Evolutionary conservation across 257 asterid genomes (phyloP).

Genomic region (Paulownia fortunei): DNA sequence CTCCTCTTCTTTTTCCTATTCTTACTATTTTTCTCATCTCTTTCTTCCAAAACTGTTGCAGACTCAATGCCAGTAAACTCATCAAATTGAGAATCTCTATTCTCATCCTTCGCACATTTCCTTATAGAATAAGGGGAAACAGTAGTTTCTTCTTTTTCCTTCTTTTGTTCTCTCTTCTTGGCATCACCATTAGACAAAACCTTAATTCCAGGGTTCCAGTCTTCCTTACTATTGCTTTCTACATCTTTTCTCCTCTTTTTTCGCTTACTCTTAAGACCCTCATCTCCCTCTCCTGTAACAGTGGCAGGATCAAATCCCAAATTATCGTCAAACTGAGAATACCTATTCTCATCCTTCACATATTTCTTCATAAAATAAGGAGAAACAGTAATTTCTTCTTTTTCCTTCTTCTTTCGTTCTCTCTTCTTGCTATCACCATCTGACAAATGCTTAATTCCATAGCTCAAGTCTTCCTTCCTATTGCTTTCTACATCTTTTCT

Average conservation of each 20-base stretch:
- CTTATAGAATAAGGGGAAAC: slow-evolving; percentile 20
- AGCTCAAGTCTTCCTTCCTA: background rate
- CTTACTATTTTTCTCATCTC: background rate
- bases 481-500: slow-evolving; percentile 17
- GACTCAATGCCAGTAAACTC: background rate
- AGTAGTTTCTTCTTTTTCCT: slow-evolving; percentile 1
- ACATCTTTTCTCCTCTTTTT: background rate
- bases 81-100: background rate
- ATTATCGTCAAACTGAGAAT: background rate
- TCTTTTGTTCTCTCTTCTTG: slow-evolving; percentile 5
- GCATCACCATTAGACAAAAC: background rate
- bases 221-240: background rate
- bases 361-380: slow-evolving; percentile 24
- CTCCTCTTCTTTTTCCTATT: slow-evolving; percentile 12
- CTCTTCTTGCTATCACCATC: slow-evolving; percentile 17
- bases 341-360: background rate
- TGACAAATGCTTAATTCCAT: background rate
- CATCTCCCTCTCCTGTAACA: background rate
- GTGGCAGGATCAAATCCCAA: background rate
- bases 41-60: slow-evolving; percentile 8
- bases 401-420: background rate
- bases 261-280: background rate
- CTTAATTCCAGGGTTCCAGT: background rate
- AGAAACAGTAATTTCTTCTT: slow-evolving; percentile 5
- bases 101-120: background rate